These are phyloP conservation scores for Phytophthora europaea DNA, from an alignment of 352 stramenopile genomes.

Conservation along the genomic window DNA sequence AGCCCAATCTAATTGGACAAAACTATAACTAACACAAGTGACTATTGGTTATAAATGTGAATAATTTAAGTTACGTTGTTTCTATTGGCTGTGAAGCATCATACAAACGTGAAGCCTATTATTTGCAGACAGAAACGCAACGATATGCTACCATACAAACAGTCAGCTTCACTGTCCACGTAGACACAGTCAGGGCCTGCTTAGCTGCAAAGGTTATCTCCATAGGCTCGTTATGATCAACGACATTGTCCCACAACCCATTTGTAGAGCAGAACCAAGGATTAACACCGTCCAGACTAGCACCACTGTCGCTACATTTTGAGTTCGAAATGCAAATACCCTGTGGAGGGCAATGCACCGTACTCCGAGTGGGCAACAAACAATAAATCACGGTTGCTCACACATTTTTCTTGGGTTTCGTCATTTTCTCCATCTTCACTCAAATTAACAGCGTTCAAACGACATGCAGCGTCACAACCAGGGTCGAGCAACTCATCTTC, in stretches of 20 bases:
- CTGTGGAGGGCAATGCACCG: slow-evolving; percentile 1
- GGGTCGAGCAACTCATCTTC: slow-evolving; percentile 8
- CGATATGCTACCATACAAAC: not conserved
- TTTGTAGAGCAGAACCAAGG: slow-evolving; percentile 13
- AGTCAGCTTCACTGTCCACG: slow-evolving; percentile 7
- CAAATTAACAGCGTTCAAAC: not conserved
- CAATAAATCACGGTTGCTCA: not conserved
- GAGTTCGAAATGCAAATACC: slow-evolving; percentile 23
- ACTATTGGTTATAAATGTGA: too few species aligned
- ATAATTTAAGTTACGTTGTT: too few species aligned
- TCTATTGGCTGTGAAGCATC: too few species aligned
- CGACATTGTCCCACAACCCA: slow-evolving; percentile 5
- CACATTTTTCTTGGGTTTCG: slow-evolving; percentile 8
- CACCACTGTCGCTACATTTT: slow-evolving; percentile 27
- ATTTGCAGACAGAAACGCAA: too few species aligned
- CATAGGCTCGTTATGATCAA: slow-evolving; percentile 16
- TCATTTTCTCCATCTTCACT: slow-evolving; percentile 9
- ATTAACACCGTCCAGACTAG: slow-evolving; percentile 21
- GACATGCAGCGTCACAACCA: not conserved
- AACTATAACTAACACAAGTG: too few species aligned
- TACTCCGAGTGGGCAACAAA: slow-evolving; percentile 23
- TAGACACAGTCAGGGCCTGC: slow-evolving; percentile 11
- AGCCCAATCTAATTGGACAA: too few species aligned
- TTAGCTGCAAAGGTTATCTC: slow-evolving; percentile 15
- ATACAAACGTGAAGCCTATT: too few species aligned